Evolutionary conservation across 2,329 filamentous ascomycete genomes (phyloP).

Genomic region (Pezizomycotina sp.): DNA sequence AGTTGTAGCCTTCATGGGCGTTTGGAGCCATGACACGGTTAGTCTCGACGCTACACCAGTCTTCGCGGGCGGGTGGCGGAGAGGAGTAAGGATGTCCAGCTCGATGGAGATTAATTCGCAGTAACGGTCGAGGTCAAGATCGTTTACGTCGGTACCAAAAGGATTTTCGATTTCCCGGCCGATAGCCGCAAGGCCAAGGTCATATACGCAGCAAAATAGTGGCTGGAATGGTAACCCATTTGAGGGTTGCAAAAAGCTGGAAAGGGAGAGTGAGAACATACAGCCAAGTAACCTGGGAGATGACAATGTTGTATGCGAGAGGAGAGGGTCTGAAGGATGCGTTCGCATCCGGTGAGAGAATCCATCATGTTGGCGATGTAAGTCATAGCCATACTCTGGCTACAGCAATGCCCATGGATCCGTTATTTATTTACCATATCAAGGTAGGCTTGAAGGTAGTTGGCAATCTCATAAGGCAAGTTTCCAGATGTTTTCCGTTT

Average conservation of each 20-base stretch:
- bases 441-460: constrained; percentile 50
- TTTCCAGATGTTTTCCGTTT: constrained; percentile 45
- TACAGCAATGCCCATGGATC: constrained; percentile 40
- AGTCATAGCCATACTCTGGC: constrained; percentile 41
- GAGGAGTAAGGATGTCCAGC: constrained; percentile 52
- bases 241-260: constrained; percentile 49
- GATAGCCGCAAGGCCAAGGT: constrained; percentile 58
- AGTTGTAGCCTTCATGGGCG: constrained; percentile 33
- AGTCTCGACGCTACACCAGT: constrained; percentile 36
- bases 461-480: constrained; percentile 66
- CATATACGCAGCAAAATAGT: constrained; percentile 60
- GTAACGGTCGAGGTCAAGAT: constrained; percentile 58
- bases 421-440: constrained; percentile 43
- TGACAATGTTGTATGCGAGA: constrained; percentile 67
- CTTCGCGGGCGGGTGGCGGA: constrained; percentile 35
- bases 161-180: constrained; percentile 73
- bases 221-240: constrained; percentile 63
- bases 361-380: constrained; percentile 50
- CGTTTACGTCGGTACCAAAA: constrained; percentile 70
- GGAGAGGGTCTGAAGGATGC: constrained; percentile 75
- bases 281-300: constrained; percentile 72
- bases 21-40: constrained; percentile 32
- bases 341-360: constrained; percentile 53
- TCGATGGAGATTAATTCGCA: constrained; percentile 59
- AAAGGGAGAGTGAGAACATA: constrained; percentile 57